Evolutionary conservation across 805 yeast species (phyloP).

Genomic region (Spathaspora passalidarum): DNA sequence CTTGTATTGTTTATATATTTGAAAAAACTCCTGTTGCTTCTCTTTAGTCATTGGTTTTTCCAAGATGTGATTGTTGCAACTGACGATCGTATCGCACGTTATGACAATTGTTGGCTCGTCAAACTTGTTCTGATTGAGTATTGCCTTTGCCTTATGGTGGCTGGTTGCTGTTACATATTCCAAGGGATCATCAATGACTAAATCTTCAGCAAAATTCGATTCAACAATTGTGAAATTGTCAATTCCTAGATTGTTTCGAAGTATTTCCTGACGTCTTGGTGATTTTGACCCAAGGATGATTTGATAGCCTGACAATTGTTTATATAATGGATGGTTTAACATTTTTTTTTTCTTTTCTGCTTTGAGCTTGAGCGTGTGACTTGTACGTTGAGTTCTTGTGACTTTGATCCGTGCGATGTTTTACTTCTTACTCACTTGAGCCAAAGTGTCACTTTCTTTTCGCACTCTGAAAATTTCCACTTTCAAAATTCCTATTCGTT

Average conservation of each 20-base stretch:
- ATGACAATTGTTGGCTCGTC: slow-evolving; percentile 27
- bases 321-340: slow-evolving; percentile 7
- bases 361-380: no score
- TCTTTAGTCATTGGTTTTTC: slow-evolving; percentile 66
- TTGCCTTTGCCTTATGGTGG: slow-evolving; percentile 60
- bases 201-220: slow-evolving; percentile 75
- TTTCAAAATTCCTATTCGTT: no score
- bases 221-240: slow-evolving; percentile 44
- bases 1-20: slow-evolving; percentile 17
- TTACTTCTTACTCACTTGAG: no score
- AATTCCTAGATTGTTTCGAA: slow-evolving; percentile 54
- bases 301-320: slow-evolving; percentile 10
- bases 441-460: no score
- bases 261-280: slow-evolving; percentile 74
- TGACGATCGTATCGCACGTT: slow-evolving; percentile 81
- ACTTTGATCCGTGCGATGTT: no score
- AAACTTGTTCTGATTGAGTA: slow-evolving; percentile 33
- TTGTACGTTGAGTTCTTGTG: no score
- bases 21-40: slow-evolving; percentile 28
- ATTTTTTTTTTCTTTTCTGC: no score
- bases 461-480: no score
- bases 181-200: slow-evolving; percentile 47
- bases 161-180: slow-evolving; percentile 73
- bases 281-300: slow-evolving; percentile 81
- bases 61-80: slow-evolving; percentile 54